Evolutionary conservation across 2,329 filamentous ascomycete genomes (phyloP).

Genomic region (Capronia coronata): DNA sequence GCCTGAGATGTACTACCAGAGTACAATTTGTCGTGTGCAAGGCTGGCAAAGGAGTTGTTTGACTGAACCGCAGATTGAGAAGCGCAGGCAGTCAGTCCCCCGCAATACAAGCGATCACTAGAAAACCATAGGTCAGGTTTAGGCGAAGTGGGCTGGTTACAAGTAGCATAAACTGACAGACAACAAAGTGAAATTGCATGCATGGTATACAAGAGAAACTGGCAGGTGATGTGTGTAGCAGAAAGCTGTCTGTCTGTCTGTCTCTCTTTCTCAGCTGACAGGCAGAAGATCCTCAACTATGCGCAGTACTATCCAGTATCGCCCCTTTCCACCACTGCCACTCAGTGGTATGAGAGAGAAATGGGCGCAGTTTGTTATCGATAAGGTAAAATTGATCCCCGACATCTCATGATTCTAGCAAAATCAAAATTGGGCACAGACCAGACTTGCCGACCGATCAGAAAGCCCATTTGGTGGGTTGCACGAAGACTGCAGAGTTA

Average conservation of each 20-base stretch:
- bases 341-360: too few relatives aligned
- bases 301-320: background rate
- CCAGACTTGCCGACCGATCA: background rate
- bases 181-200: background rate
- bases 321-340: background rate
- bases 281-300: background rate
- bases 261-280: background rate
- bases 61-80: too few relatives aligned
- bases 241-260: background rate
- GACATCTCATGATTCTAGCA: slow-evolving; percentile 1
- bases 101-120: too few relatives aligned
- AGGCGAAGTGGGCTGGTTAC: slow-evolving; percentile 1
- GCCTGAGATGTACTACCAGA: too few relatives aligned
- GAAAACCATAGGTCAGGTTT: slow-evolving; percentile 14
- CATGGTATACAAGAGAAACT: background rate
- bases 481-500: background rate
- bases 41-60: too few relatives aligned
- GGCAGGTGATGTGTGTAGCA: background rate
- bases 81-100: too few relatives aligned
- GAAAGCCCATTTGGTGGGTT: background rate
- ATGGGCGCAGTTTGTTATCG: background rate
- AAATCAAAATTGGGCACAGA: background rate
- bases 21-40: too few relatives aligned
- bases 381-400: background rate
- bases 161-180: background rate